Evolutionary conservation across 106 monocot genomes (phyloP).

Genomic region (Apostasia shenzhenica): DNA sequence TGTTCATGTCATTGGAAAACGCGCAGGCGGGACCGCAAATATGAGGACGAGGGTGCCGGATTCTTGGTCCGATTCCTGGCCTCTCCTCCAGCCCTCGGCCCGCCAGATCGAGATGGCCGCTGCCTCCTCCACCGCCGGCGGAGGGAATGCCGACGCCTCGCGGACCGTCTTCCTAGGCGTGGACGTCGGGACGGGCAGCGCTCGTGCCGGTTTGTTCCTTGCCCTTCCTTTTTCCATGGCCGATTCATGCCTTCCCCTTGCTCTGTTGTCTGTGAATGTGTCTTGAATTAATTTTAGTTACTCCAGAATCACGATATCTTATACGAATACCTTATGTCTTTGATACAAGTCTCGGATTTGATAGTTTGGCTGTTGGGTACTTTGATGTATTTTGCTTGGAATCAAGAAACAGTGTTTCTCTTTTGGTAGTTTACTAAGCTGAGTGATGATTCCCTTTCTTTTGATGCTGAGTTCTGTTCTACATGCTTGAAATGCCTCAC

Average conservation of each 20-base stretch:
- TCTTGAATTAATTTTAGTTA: too few relatives aligned
- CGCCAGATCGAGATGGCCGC: constrained; percentile 24
- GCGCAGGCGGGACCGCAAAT: neutral
- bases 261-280: neutral
- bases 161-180: constrained; percentile 76
- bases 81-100: neutral
- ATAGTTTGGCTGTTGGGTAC: too few relatives aligned
- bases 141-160: neutral
- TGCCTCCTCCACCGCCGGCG: neutral
- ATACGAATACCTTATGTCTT: too few relatives aligned
- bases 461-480: too few relatives aligned
- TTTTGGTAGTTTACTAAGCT: too few relatives aligned
- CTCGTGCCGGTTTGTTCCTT: constrained; percentile 63
- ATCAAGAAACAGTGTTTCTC: too few relatives aligned
- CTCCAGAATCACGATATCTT: too few relatives aligned
- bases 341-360: too few relatives aligned
- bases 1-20: too few relatives aligned
- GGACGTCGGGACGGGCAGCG: constrained; percentile 98
- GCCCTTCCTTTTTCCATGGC: neutral
- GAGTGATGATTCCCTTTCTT: too few relatives aligned
- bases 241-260: neutral
- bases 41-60: constrained; percentile 3
- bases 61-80: constrained; percentile 9
- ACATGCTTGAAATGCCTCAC: too few relatives aligned
- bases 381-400: too few relatives aligned